Conservation (phyloP, 257 asterid genomes). For the Plantago elongata region DNA sequence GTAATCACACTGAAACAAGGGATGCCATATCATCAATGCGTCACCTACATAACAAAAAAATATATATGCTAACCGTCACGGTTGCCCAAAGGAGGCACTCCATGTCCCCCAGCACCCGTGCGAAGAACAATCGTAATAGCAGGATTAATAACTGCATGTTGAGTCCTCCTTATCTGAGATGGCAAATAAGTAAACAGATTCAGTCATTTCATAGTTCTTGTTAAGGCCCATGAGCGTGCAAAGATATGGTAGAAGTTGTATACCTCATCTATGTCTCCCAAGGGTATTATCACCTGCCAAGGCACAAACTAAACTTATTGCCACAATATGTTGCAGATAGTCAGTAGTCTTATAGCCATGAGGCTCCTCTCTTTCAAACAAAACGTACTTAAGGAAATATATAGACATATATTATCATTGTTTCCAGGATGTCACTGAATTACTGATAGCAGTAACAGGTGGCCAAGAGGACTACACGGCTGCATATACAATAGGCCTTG, state of each 20-base stretch:
- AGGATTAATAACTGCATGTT: slow-evolving; percentile 89
- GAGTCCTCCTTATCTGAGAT: slow-evolving; percentile 80
- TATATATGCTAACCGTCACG: slow-evolving; percentile 64
- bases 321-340: neutral
- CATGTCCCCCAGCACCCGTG: slow-evolving; percentile 86
- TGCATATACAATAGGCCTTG: no score
- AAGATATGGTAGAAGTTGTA: slow-evolving; percentile 18
- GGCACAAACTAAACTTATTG: neutral
- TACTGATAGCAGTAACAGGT: no score
- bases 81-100: slow-evolving; percentile 81
- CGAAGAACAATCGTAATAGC: slow-evolving; percentile 76
- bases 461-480: no score
- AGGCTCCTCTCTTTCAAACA: neutral
- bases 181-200: slow-evolving; percentile 18
- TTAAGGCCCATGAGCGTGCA: slow-evolving; percentile 14
- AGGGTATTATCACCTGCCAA: slow-evolving; percentile 81
- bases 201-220: slow-evolving; percentile 17
- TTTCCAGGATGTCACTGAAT: no score
- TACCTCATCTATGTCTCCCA: slow-evolving; percentile 94
- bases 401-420: no score
- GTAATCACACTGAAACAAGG: slow-evolving; percentile 11
- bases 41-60: slow-evolving; percentile 16
- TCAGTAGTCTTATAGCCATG: slow-evolving; percentile 3
- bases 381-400: neutral
- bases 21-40: slow-evolving; percentile 8